A percentile compares a stretch with the other conserved stretches of the same genome.
Conservation (phyloP, 1,284 basidiomycete species). For the Chalciporus sp. region DNA sequence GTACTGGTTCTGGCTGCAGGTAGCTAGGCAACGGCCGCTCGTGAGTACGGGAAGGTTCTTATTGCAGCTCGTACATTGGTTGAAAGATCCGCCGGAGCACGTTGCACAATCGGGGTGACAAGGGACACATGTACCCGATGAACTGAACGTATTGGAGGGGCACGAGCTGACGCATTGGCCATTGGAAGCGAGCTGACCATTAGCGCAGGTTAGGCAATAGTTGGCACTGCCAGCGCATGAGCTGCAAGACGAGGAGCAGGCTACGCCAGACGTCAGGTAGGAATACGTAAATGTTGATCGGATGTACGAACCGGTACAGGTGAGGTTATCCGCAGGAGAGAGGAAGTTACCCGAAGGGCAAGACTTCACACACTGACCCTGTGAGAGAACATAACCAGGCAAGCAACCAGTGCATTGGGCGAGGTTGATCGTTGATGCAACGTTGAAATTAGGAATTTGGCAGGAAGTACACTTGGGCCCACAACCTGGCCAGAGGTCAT, state of each 20-base stretch:
- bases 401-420: conserved; percentile 76
- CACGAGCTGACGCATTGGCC: conserved; percentile 76
- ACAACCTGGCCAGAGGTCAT: conserved; percentile 45
- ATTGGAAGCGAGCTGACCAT: conserved; percentile 61
- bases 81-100: conserved; percentile 72
- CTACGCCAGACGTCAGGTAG: conserved; percentile 40
- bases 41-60: conserved; percentile 68
- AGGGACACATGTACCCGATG: conserved; percentile 62
- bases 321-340: conserved; percentile 67
- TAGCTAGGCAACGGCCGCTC: conserved; percentile 72
- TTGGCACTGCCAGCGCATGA: conserved; percentile 66
- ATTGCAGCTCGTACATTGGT: conserved; percentile 74
- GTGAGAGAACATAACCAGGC: conserved; percentile 70
- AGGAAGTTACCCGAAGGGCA: conserved; percentile 77
- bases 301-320: conserved; percentile 57
- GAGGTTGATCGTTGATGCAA: conserved; percentile 64
- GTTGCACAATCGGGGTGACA: conserved; percentile 84
- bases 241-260: conserved; percentile 73
- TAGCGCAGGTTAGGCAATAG: conserved; percentile 73
- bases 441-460: conserved; percentile 68
- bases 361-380: conserved; percentile 64
- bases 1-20: conserved; percentile 70
- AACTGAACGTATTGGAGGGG: conserved; percentile 67
- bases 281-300: conserved; percentile 5
- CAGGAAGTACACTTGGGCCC: conserved; percentile 79